phyloP scores from a whole-genome alignment of 495 filamentous ascomycete species.

The Penicillium bovifimosum region DNA sequence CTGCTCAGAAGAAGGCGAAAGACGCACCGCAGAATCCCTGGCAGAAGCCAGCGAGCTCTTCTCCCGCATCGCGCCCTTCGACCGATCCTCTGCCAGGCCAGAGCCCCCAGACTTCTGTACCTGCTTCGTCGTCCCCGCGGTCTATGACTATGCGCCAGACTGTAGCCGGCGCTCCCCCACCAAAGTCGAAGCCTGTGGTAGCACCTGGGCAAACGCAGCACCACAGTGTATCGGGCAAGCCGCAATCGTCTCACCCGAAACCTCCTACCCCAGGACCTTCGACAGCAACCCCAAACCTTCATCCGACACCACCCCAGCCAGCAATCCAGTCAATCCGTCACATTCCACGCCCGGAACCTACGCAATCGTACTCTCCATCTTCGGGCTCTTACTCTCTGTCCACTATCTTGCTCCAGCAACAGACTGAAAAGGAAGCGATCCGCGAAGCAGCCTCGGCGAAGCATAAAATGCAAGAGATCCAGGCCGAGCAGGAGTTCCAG shows the following conservation, averaged over 20 bases:
- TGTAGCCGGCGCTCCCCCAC: constrained; percentile 46
- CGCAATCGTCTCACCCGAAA: constrained; percentile 17
- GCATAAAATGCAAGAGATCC: constrained; percentile 84
- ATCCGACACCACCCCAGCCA: constrained; percentile 27
- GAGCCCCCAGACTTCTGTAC: constrained; percentile 18
- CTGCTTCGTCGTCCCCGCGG: constrained; percentile 31
- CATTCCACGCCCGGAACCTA: constrained; percentile 37
- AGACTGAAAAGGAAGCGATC: constrained; percentile 74
- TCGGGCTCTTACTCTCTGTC: constrained; percentile 65
- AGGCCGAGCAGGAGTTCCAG: constrained; percentile 93
- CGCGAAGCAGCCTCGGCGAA: constrained; percentile 76
- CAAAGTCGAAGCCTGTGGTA: constrained; percentile 24
- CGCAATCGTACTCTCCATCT: constrained; percentile 39
- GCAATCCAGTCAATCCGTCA: constrained; percentile 47
- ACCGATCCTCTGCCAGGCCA: constrained; percentile 19
- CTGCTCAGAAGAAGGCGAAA: constrained; percentile 43
- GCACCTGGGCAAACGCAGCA: constrained; percentile 24
- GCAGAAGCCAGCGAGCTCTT: constrained; percentile 47
- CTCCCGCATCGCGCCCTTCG: constrained; percentile 11
- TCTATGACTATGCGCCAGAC: constrained; percentile 61
- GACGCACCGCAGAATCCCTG: constrained; percentile 61
- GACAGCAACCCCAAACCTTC: constrained; percentile 12
- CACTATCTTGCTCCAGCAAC: constrained; percentile 86
- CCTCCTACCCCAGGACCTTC: constrained; percentile 21
- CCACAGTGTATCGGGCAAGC: constrained; percentile 26